Evolutionary conservation across 2,329 filamentous ascomycete species (phyloP).

Genomic region (Fusarium sp.): DNA sequence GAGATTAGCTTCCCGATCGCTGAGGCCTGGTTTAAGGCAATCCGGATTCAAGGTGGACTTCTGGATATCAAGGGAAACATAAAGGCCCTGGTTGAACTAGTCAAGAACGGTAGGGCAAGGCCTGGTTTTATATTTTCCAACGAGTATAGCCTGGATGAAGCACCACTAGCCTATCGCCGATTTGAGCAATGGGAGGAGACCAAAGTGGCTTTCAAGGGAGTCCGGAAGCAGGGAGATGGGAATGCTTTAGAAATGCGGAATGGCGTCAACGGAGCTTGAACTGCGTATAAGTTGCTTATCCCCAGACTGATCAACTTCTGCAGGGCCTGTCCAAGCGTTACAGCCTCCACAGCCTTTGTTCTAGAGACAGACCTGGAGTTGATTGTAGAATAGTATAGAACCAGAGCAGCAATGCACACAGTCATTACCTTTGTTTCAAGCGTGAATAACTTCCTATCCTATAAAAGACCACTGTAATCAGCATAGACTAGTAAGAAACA

Average conservation of each 20-base stretch:
- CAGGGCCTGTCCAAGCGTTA: too few species aligned
- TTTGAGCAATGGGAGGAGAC: constrained; percentile 21
- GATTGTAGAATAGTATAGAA: too few species aligned
- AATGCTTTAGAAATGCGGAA: not conserved
- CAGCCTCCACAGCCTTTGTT: too few species aligned
- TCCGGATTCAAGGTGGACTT: constrained; percentile 8
- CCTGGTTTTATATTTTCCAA: constrained; percentile 20
- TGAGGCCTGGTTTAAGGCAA: constrained; percentile 13
- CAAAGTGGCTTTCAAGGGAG: constrained; percentile 9
- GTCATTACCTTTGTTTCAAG: too few species aligned
- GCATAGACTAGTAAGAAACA: too few species aligned
- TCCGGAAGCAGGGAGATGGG: constrained; percentile 2
- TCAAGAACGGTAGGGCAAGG: constrained; percentile 16
- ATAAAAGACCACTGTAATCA: too few species aligned
- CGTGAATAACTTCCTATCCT: too few species aligned
- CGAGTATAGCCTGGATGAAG: constrained; percentile 24
- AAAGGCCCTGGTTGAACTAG: constrained; percentile 3
- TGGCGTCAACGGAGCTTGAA: not conserved
- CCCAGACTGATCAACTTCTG: too few species aligned
- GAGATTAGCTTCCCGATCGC: constrained; percentile 19
- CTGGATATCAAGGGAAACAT: constrained; percentile 16
- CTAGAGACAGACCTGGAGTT: too few species aligned
- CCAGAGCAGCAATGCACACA: too few species aligned
- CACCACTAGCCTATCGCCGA: not conserved
- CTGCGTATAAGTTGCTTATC: not conserved